phyloP scores from a whole-genome alignment of 208 protist species.

The Naegleria fowleri region DNA sequence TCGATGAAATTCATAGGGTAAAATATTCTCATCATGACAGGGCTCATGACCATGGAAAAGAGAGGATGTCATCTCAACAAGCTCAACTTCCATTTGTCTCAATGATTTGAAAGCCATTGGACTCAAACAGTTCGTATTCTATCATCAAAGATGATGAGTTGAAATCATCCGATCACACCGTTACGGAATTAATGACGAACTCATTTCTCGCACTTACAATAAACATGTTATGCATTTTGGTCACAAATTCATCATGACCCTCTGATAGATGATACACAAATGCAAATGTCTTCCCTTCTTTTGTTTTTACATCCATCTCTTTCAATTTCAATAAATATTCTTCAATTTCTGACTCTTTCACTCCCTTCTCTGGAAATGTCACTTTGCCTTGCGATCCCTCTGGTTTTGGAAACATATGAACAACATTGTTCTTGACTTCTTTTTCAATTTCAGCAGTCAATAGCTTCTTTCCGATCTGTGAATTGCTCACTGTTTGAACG shows the following conservation, averaged over 20 bases:
- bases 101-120: slow-evolving; percentile 1
- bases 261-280: background rate
- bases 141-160: background rate
- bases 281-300: background rate
- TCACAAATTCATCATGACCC: background rate
- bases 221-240: background rate
- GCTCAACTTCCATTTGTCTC: slow-evolving; percentile 15
- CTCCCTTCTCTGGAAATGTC: background rate
- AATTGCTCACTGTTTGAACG: background rate
- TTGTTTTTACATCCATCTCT: background rate
- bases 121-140: background rate
- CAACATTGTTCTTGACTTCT: background rate
- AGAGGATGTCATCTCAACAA: background rate
- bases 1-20: background rate
- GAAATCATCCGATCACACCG: too few species aligned
- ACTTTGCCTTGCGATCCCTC: background rate
- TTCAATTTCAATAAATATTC: background rate
- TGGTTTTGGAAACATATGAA: background rate
- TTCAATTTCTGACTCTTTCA: background rate
- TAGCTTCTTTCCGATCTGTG: background rate
- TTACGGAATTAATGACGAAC: too few species aligned
- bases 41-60: background rate
- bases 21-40: background rate
- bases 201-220: background rate
- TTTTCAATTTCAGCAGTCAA: background rate